Base-by-base conservation (phyloP, 176 grass and related monocot species). In the Tillandsia leiboldiana region DNA sequence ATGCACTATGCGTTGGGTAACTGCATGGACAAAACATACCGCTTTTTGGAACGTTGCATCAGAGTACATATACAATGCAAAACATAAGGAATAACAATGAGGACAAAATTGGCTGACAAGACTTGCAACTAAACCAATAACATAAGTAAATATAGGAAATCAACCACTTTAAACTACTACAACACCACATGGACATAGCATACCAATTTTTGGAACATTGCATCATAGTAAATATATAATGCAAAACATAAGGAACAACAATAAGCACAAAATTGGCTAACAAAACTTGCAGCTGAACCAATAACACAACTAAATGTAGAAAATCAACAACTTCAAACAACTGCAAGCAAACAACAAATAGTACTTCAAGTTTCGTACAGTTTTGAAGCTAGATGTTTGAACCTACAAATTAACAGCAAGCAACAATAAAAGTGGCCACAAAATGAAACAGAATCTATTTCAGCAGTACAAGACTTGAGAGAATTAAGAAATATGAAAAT, bases 361-460 rank as follows among this genome's bases (percentile, higher is more conserved):
- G 12, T 57, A 57, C 11, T 57, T 56, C n/a, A 57, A 57, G 7
- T 57, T 13, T 5, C 15, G n/a, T 57, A 12, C 8, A 57, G n/a
- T 3, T 15, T 12, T 15, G 3, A 57, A 9, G 8, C 53, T 17
- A 57, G 53, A 57, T 17, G 14, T 57, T 57, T 17, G n/a, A 57
- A 57, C n/a, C 53, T 57, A 57, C 53, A 57, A 17, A 57, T 57
- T 12, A 17, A 17, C 53, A 57, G n/a, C 13, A 17, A 17, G n/a
- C 12, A 57, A 6, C n/a, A 57, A 57, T 42, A 42, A 42, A 42
- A 42, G 33, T 6, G 33, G 33, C 33, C 33, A 17, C 1, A 57
- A 12, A 57, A 57, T 57, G 26, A 77, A 54, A 54, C 42, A 48
- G 67, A 58, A 22, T 52, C 27, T 80, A 51, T 15, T 10, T 56